Evolutionary conservation across 495 filamentous ascomycete genomes (phyloP).

Genomic region (Antarctomyces pellizariae): DNA sequence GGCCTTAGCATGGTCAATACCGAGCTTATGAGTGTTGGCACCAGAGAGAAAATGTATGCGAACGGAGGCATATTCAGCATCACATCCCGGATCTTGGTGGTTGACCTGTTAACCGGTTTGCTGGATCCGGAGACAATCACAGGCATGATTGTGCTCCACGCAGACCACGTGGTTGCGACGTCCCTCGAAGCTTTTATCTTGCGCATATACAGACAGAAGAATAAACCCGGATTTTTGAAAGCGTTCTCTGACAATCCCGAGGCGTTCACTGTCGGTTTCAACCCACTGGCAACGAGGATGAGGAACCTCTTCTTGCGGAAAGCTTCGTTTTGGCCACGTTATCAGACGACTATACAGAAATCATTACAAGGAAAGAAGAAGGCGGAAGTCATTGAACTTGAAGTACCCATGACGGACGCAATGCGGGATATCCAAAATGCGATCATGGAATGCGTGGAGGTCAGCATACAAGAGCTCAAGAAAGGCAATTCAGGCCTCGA

Average conservation of each 20-base stretch:
- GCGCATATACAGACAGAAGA: slow-evolving; percentile 79
- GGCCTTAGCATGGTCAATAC: slow-evolving; percentile 87
- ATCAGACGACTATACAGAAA: slow-evolving; percentile 71
- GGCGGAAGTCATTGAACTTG: slow-evolving; percentile 89
- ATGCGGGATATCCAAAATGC: slow-evolving; percentile 90
- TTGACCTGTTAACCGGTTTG: slow-evolving; percentile 71
- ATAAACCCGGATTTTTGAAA: slow-evolving; percentile 82
- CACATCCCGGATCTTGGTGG: slow-evolving; percentile 82
- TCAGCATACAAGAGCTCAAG: slow-evolving; percentile 75
- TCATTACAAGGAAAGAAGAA: slow-evolving; percentile 82
- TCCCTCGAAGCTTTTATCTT: slow-evolving; percentile 88
- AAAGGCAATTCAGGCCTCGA: slow-evolving; percentile 76
- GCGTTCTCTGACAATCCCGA: slow-evolving; percentile 92
- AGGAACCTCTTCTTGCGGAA: slow-evolving; percentile 79
- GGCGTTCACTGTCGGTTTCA: slow-evolving; percentile 73
- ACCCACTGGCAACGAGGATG: slow-evolving; percentile 78
- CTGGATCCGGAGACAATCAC: slow-evolving; percentile 69
- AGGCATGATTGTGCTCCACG: slow-evolving; percentile 71
- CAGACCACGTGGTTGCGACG: slow-evolving; percentile 69
- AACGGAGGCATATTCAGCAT: slow-evolving; percentile 86
- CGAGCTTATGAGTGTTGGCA: slow-evolving; percentile 65
- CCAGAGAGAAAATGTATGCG: slow-evolving; percentile 74
- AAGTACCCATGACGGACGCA: slow-evolving; percentile 85
- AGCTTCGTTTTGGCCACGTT: slow-evolving; percentile 81
- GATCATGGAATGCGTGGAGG: slow-evolving; percentile 87